Base-by-base conservation (phyloP, 1,284 basidiomycete species). In the Sanghuangporus sanghuang region DNA sequence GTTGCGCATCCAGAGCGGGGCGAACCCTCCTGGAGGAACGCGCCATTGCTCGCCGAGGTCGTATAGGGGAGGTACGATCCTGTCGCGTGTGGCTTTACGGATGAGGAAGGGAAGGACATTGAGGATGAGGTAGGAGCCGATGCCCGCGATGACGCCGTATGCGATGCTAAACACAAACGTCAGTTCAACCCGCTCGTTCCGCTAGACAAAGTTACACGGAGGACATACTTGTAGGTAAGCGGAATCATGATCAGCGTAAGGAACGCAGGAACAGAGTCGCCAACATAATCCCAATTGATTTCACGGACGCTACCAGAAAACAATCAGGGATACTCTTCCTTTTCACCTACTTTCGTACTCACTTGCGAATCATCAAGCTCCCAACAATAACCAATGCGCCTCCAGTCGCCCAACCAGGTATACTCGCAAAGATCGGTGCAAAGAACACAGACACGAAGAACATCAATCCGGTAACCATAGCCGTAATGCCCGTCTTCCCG, bases 401-500 rank as follows among this genome's bases (percentile, higher is more conserved):
- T 6, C 93, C 93, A 0, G 93, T 96, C 1, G 93, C 93, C 91
- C 93, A 96, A 0, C 86, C 71, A 0, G 93, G 93, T 67, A 96
- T 92, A 18, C 88, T 91, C 16, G 92, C 90, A 68, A 96, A 95
- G 71, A 96, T 90, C 3, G 93, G 93, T 11, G 93, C 86, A 71
- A 96, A 96, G 83, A 96, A 96, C 65, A 95, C 80, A 3, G 85
- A 90, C 64, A 95, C 75, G 74, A 95, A 91, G 83, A 96, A 95
- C 70, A 86, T 83, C 65, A 94, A 72, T 0, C 89, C 86, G 1
- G 85, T 85, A n/a, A 81, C 79, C 66, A 95, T 81, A 3, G 89
- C 92, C 0, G 93, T 92, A 63, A 96, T 77, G 53, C 94, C 93
- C 0, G 93, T 96, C 75, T 90, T 91, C 39, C 93, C 93, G 52